These are phyloP conservation scores for Glycine latifolia DNA, from an alignment of 306 rosid species.

Conservation along the genomic window DNA sequence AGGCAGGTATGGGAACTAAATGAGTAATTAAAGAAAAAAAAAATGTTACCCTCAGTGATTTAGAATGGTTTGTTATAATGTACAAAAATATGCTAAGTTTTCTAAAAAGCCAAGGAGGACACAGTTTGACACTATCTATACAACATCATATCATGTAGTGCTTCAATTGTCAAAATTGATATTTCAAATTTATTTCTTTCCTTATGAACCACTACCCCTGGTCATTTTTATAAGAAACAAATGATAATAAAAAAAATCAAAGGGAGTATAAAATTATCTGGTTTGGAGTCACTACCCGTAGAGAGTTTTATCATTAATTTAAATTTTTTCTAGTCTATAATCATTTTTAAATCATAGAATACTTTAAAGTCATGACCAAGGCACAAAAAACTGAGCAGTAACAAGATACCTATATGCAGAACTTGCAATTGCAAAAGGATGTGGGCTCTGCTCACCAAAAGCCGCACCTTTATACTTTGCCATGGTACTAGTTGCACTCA, in stretches of 20 bases:
- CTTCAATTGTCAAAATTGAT: slow-evolving; percentile 7
- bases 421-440: slow-evolving; percentile 98
- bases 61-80: background rate
- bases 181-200: background rate
- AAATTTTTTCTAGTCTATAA: background rate
- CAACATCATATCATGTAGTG: background rate
- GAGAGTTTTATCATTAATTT: no score
- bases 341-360: slow-evolving; percentile 7
- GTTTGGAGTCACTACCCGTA: no score
- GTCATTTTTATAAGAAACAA: no score
- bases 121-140: background rate
- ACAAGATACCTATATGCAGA: slow-evolving; percentile 87
- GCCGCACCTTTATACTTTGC: slow-evolving; percentile 73
- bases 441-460: slow-evolving; percentile 93
- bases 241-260: no score
- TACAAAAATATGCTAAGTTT: background rate
- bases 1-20: no score
- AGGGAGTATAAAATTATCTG: background rate
- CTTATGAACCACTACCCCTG: background rate
- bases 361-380: slow-evolving; percentile 3
- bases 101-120: slow-evolving; percentile 9
- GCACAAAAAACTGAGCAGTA: slow-evolving; percentile 24
- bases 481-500: slow-evolving; percentile 74
- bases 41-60: background rate
- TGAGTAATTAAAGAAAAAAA: no score